Conservation (phyloP, 2,329 filamentous ascomycete species). For the Xylogone sp. region DNA sequence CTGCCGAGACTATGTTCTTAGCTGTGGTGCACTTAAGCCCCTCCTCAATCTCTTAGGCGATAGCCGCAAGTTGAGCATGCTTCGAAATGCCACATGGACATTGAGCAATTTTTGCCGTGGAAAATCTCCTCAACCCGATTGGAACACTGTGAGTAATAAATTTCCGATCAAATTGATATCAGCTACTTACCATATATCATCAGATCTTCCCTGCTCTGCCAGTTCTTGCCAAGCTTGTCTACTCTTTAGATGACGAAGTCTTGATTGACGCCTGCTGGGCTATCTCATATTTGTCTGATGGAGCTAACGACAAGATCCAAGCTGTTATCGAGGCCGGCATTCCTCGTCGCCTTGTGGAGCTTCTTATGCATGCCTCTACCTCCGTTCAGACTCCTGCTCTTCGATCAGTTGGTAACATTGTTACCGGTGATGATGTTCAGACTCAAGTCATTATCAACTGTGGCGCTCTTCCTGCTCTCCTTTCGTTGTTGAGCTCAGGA, state of each 20-base stretch:
- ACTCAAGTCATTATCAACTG: slow-evolving; percentile 99
- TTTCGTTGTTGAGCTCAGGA: slow-evolving; percentile 90
- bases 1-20: slow-evolving; percentile 94
- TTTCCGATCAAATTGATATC: slow-evolving; percentile 10
- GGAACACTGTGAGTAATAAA: slow-evolving; percentile 73
- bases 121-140: slow-evolving; percentile 98
- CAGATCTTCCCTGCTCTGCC: slow-evolving; percentile 93
- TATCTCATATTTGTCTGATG: slow-evolving; percentile 96
- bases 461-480: slow-evolving; percentile 84
- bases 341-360: slow-evolving; percentile 89
- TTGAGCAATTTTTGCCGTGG: slow-evolving; percentile 99
- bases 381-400: slow-evolving; percentile 97
- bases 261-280: slow-evolving; percentile 99
- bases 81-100: slow-evolving; percentile 97
- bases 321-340: slow-evolving; percentile 98
- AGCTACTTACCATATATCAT: slow-evolving; percentile 23
- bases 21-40: slow-evolving; percentile 85
- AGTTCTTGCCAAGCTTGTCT: slow-evolving; percentile 94
- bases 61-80: slow-evolving; percentile 98
- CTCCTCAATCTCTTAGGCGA: slow-evolving; percentile 87
- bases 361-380: slow-evolving; percentile 96
- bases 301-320: slow-evolving; percentile 98
- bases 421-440: slow-evolving; percentile 97
- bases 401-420: slow-evolving; percentile 96
- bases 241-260: slow-evolving; percentile 97